Base-by-base conservation (phyloP, 2,329 filamentous ascomycete genomes). In the Monosporascus sp. region DNA sequence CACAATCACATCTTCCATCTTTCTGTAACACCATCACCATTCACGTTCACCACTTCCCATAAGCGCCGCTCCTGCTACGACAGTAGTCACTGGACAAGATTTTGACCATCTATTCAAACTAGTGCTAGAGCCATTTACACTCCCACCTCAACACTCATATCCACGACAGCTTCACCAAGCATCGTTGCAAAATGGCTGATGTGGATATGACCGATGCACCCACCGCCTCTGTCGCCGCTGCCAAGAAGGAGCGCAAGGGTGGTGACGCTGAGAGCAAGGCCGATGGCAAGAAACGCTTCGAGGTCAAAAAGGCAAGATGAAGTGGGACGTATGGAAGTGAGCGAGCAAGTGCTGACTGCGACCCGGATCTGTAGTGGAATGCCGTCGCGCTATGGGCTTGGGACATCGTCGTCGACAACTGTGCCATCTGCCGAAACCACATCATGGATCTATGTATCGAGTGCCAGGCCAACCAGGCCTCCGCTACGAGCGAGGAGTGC, bases 391-490 rank as follows among this genome's bases (percentile, higher is more conserved):
- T 99, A 2, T 99, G 94, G 94, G 94, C 94, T 0, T 99, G 94
- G 94, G 94, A 99, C 70, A 99, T 99, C 54, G 92, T 97, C 34
- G 94, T 99, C 56, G 94, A 99, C 75, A 99, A 99, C 81, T 99
- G 94, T 70, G 94, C 94, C 65, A 99, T 99, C 69, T 99, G 94
- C 79, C 84, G 94, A 69, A 99, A 99, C 71, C 94, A 99, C 72
- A 99, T 99, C 73, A 99, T 99, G 94, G 94, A 99, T 72, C 80
- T 99, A 27, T 99, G 94, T 72, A 99, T 99, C 65, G 94, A 99
- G 70, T 99, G 94, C 70, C 94, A 99, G 76, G 94, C 94, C 53
- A 99, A 99, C 72, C 94, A 99, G 74, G 92, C 93, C 38, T 97
- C 92, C 17, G 92, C 93, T 44, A 97, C 94, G 1, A 97, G 89